Base-by-base conservation (phyloP, 257 asterid genomes). In the Solanum arcanum region DNA sequence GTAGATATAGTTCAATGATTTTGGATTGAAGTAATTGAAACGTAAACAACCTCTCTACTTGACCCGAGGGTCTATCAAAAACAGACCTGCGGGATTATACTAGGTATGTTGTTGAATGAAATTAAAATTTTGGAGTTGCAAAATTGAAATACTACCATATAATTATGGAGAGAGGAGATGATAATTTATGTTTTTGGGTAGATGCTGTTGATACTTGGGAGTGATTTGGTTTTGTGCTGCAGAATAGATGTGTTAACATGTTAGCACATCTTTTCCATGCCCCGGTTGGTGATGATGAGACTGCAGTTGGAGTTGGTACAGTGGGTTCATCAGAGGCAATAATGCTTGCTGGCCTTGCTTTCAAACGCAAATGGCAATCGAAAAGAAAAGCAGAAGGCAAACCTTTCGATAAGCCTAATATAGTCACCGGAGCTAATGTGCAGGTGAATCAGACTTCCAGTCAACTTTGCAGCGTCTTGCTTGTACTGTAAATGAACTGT, bases 311-410 rank as follows among this genome's bases (percentile, higher is more conserved):
- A n/a, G 98, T 94, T n/a, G 92, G 96, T 31, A 95, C 98, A 3
- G 94, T 95, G 49, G 98, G 98, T 72, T 95, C 98, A 59, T 95
- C 98, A 20, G 98, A 95, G 91, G 98, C 95, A 33, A 94, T 94
- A 85, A 95, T 95, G 98, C 96, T 95, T 56, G 96, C 96, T 12
- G 98, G 98, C 12, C 96, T 95, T 89, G 96, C 98, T 88, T 94
- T 95, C 75, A 95, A 95, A 81, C 93, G 98, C 77, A 95, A 93
- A 77, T 95, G 96, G 98, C 96, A 93, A 86, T 93, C 94, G 1
- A 95, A 86, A 90, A 94, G 93, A 68, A 93, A 93, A 90, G 94
- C 93, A 7, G 90, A 87, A 83, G 93, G 91, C 31, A 92, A 93
- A 88, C 96, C 96, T 7, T 92, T 21, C 3, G 92, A 91, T 84